Conservation (phyloP, 768 basidiomycete genomes). For the Suillus subaureus region DNA sequence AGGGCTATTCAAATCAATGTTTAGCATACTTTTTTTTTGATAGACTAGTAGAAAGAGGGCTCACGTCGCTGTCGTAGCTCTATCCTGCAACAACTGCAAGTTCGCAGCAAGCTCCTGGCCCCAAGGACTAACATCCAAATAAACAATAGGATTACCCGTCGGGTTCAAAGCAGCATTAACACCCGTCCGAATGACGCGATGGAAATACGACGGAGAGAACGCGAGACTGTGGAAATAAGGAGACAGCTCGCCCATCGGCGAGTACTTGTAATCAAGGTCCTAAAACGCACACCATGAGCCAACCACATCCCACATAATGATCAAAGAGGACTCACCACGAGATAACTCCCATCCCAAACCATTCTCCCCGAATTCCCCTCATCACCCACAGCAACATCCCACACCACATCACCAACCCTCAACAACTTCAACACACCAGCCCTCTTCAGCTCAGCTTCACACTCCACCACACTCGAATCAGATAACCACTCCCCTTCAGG, state of each 20-base stretch:
- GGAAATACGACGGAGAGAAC: conserved; percentile 88
- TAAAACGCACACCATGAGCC: conserved; percentile 33
- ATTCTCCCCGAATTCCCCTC: conserved; percentile 84
- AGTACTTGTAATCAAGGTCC: conserved; percentile 88
- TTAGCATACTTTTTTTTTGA: conserved; percentile 4
- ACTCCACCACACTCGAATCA: conserved; percentile 78
- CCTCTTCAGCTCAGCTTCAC: conserved; percentile 76
- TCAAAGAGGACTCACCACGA: conserved; percentile 52
- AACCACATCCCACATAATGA: background rate
- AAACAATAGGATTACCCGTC: conserved; percentile 61
- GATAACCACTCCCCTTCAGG: conserved; percentile 87
- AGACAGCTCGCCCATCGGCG: conserved; percentile 73
- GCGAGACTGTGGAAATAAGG: conserved; percentile 79
- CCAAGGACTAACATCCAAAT: conserved; percentile 79
- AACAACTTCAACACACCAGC: conserved; percentile 66
- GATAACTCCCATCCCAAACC: conserved; percentile 88
- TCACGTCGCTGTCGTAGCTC: conserved; percentile 79
- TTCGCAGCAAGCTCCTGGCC: conserved; percentile 74
- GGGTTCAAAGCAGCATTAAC: conserved; percentile 37
- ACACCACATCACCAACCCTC: conserved; percentile 79
- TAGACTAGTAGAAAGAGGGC: conserved; percentile 30
- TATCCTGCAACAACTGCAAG: conserved; percentile 75
- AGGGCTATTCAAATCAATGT: conserved; percentile 48
- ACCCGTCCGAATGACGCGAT: conserved; percentile 74
- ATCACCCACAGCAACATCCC: conserved; percentile 86